Conservation (phyloP, 306 rosid species). For the Ziziphus jujuba region DNA sequence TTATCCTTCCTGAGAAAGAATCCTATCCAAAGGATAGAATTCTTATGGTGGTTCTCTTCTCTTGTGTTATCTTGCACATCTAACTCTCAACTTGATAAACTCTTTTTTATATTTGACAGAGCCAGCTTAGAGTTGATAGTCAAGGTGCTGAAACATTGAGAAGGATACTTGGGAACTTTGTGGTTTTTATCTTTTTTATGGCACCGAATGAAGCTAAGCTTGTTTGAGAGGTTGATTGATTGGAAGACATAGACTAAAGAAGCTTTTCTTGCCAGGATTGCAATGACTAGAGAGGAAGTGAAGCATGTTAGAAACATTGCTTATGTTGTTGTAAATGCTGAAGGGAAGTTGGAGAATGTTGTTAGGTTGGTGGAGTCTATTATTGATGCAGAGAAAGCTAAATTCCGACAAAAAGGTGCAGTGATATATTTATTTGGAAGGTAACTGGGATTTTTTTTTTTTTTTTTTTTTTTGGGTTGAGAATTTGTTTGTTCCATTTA, state of each 20-base stretch:
- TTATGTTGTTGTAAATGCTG: constrained; percentile 80
- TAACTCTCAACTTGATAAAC: too few relatives aligned
- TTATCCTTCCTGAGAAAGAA: too few relatives aligned
- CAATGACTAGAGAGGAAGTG: constrained; percentile 87
- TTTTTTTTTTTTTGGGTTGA: too few relatives aligned
- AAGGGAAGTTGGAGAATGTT: constrained; percentile 78
- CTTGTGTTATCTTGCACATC: too few relatives aligned
- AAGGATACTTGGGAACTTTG: constrained; percentile 65
- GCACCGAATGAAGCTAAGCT: constrained; percentile 77
- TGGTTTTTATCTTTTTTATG: constrained; percentile 66
- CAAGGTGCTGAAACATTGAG: constrained; percentile 87
- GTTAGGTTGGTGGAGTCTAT: too few relatives aligned
- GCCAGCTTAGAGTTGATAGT: constrained; percentile 79
- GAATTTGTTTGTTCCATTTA: background rate
- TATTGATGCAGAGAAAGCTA: too few relatives aligned
- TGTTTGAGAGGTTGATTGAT: constrained; percentile 82
- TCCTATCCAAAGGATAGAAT: too few relatives aligned
- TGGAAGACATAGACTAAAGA: constrained; percentile 80
- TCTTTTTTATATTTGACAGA: too few relatives aligned
- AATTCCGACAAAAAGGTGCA: too few relatives aligned
- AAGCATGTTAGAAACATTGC: constrained; percentile 70
- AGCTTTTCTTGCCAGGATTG: constrained; percentile 68
- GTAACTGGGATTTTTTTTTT: too few relatives aligned
- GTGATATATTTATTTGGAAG: too few relatives aligned
- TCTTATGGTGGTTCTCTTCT: too few relatives aligned